Conservation (phyloP, 768 basidiomycete genomes). For the Pulveroboletus frians region DNA sequence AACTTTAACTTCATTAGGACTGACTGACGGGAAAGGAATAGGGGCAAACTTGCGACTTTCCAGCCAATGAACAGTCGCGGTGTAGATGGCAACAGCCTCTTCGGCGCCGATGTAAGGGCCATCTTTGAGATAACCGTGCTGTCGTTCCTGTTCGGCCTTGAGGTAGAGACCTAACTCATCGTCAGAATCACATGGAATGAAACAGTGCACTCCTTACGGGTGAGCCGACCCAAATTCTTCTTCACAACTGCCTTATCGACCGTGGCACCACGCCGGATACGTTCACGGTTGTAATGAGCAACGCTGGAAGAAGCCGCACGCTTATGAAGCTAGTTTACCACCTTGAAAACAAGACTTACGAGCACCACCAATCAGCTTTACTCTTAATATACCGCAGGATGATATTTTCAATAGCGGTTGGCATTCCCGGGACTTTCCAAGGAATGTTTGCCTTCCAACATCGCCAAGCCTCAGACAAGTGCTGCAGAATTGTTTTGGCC, state of each 20-base stretch:
- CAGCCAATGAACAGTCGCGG: slow-evolving; percentile 97
- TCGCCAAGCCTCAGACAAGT: slow-evolving; percentile 97
- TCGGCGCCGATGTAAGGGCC: slow-evolving; percentile 99
- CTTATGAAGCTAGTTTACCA: neutral
- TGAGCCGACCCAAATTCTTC: slow-evolving; percentile 97
- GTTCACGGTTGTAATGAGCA: slow-evolving; percentile 96
- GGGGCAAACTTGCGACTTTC: slow-evolving; percentile 97
- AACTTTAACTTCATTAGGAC: neutral
- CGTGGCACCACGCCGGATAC: slow-evolving; percentile 93
- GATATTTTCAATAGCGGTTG: slow-evolving; percentile 98
- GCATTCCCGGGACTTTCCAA: slow-evolving; percentile 99
- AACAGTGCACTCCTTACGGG: slow-evolving; percentile 50
- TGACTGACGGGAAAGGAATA: slow-evolving; percentile 89
- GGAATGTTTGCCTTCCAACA: slow-evolving; percentile 98
- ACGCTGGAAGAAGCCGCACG: slow-evolving; percentile 44
- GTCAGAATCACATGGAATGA: slow-evolving; percentile 1
- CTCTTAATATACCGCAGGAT: slow-evolving; percentile 98
- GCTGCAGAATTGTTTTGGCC: slow-evolving; percentile 98
- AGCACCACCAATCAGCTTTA: slow-evolving; percentile 99
- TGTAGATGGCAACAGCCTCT: slow-evolving; percentile 98
- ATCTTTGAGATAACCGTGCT: slow-evolving; percentile 98
- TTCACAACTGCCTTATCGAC: slow-evolving; percentile 98
- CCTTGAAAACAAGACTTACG: slow-evolving; percentile 40
- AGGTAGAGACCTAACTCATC: slow-evolving; percentile 68
- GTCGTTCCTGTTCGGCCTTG: slow-evolving; percentile 98